Evolutionary conservation across 225 moss, liverwort and hornwort species (phyloP).

Genomic region (Bryoerythrophyllum caledonicum): DNA sequence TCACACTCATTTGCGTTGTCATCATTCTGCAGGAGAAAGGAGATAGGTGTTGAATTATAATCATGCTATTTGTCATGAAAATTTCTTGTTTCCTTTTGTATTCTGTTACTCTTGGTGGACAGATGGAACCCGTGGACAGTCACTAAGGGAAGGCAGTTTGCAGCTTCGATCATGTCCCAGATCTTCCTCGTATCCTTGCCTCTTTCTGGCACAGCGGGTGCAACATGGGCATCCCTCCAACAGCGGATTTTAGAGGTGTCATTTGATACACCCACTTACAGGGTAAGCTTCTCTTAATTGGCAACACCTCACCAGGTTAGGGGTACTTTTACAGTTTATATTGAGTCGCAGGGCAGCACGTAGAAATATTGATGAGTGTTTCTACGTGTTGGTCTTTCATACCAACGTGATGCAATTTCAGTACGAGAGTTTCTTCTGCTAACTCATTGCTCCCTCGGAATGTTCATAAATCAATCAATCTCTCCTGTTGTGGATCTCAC

Average conservation of each 20-base stretch:
- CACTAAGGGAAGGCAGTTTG: not conserved
- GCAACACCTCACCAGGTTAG: slow-evolving; percentile 4
- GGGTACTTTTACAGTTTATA: not conserved
- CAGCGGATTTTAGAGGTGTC: slow-evolving; percentile 35
- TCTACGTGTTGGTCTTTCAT: not conserved
- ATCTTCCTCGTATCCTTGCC: slow-evolving; percentile 40
- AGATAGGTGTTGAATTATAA: not conserved
- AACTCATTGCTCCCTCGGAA: not conserved
- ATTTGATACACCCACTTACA: slow-evolving; percentile 41
- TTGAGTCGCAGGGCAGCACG: not conserved
- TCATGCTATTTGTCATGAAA: not conserved
- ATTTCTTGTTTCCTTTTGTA: slow-evolving; percentile 10
- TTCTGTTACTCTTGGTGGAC: not conserved
- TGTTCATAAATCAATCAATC: not conserved
- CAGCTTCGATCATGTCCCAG: slow-evolving; percentile 14
- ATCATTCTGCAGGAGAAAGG: not conserved
- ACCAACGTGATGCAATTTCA: not conserved
- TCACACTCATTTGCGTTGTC: not conserved
- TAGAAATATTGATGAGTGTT: not conserved
- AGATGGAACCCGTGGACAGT: not conserved
- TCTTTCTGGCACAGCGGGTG: slow-evolving; percentile 27
- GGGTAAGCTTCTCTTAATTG: slow-evolving; percentile 18
- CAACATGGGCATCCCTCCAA: slow-evolving; percentile 42
- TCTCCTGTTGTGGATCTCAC: not conserved
- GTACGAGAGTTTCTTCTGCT: not conserved